These are phyloP conservation scores for Melastoma candidum DNA, from an alignment of 441 rosid genomes.

Conservation along the genomic window DNA sequence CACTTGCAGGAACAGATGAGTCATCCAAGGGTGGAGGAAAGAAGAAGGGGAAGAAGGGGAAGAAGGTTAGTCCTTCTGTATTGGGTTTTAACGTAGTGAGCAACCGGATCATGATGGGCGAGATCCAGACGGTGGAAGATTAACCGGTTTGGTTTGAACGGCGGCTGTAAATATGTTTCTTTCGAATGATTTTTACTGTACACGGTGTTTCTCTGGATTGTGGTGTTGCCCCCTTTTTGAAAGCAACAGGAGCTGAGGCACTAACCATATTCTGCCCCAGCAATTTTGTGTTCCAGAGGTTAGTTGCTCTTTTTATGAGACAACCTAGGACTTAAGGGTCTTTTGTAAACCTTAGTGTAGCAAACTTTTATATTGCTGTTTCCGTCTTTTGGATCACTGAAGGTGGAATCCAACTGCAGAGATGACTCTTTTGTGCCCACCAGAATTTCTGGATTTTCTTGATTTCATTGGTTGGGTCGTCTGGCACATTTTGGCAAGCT, in stretches of 20 bases:
- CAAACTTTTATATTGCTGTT: too few species aligned
- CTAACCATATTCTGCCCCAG: conserved; percentile 28
- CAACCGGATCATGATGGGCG: conserved; percentile 98
- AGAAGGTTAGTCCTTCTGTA: conserved; percentile 75
- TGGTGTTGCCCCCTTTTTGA: conserved; percentile 19
- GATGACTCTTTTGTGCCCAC: too few species aligned
- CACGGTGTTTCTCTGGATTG: conserved; percentile 17
- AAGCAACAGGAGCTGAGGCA: conserved; percentile 20
- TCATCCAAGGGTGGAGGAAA: conserved; percentile 61
- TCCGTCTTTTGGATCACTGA: too few species aligned
- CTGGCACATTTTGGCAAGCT: too few species aligned
- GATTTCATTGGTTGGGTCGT: too few species aligned
- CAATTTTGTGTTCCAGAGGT: conserved; percentile 33
- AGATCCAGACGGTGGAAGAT: conserved; percentile 85
- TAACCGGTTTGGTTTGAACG: conserved; percentile 14
- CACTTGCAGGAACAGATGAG: conserved; percentile 28
- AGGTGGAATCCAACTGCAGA: too few species aligned
- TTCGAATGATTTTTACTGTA: conserved; percentile 21
- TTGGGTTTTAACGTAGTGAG: conserved; percentile 92
- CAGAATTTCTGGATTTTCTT: too few species aligned
- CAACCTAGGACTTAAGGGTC: too few species aligned
- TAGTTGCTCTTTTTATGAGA: not conserved
- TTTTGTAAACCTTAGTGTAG: too few species aligned
- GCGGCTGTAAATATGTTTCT: conserved; percentile 35
- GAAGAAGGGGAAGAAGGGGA: conserved; percentile 85